phyloP scores from a whole-genome alignment of 768 basidiomycete species.

The Auricularia heimuer region DNA sequence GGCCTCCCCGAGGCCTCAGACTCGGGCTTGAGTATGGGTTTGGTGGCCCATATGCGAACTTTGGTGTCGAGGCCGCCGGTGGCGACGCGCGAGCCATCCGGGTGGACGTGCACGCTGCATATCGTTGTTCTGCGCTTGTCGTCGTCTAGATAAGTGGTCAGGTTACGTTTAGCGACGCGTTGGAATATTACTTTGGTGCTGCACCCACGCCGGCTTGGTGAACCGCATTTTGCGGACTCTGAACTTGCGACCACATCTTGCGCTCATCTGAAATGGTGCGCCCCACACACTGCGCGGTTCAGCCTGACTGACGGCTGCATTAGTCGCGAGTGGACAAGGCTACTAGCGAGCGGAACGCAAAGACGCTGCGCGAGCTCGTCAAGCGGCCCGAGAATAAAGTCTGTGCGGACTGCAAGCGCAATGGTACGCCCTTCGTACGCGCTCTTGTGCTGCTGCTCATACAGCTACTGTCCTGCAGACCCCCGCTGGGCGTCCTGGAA shows the following conservation, averaged over 20 bases:
- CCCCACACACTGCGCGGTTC: too few species aligned
- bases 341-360: conserved; percentile 70
- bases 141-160: conserved; percentile 44
- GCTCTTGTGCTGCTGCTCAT: background rate
- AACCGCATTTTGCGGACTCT: conserved; percentile 49
- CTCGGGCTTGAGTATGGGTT: conserved; percentile 75
- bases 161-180: background rate
- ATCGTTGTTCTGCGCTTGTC: conserved; percentile 66
- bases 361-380: conserved; percentile 75
- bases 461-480: conserved; percentile 39
- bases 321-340: conserved; percentile 49
- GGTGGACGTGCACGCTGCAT: conserved; percentile 89
- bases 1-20: conserved; percentile 59
- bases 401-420: conserved; percentile 94
- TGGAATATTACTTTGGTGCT: conserved; percentile 50
- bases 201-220: conserved; percentile 83
- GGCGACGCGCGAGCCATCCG: conserved; percentile 92
- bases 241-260: too few species aligned
- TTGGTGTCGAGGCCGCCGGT: conserved; percentile 95
- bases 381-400: conserved; percentile 86
- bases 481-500: conserved; percentile 99
- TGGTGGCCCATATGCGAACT: conserved; percentile 95
- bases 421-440: conserved; percentile 47
- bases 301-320: too few species aligned
- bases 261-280: too few species aligned